Conservation (phyloP, 805 yeast species). For the Yarrowia sp. region DNA sequence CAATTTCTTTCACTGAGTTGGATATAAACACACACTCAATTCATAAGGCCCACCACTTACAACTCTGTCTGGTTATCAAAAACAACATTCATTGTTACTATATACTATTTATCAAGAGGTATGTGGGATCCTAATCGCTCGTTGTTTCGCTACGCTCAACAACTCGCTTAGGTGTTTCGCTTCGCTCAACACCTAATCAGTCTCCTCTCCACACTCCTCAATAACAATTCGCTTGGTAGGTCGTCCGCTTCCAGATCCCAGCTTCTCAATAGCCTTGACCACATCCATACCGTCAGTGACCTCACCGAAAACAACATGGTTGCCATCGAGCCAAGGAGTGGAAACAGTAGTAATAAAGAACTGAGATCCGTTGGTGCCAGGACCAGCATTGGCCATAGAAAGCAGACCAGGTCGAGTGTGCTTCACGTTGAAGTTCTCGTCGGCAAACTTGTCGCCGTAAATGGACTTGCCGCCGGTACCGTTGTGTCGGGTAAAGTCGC, state of each 20-base stretch:
- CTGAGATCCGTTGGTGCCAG: conserved; percentile 97
- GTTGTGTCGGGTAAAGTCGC: conserved; percentile 80
- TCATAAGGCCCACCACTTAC: too few species aligned
- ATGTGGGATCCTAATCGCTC: too few species aligned
- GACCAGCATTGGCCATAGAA: conserved; percentile 98
- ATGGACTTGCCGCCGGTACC: conserved; percentile 92
- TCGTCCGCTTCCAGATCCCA: conserved; percentile 66
- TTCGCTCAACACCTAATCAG: neutral
- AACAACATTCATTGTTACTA: neutral
- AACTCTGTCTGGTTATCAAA: too few species aligned
- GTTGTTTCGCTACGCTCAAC: too few species aligned
- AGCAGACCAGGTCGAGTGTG: conserved; percentile 80
- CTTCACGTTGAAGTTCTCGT: conserved; percentile 69
- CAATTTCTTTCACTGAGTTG: too few species aligned
- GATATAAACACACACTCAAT: too few species aligned
- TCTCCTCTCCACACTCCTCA: conserved; percentile 56
- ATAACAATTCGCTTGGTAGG: conserved; percentile 64
- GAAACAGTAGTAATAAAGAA: conserved; percentile 91
- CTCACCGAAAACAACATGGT: conserved; percentile 95
- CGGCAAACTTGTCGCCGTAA: conserved; percentile 70
- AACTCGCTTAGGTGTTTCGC: too few species aligned
- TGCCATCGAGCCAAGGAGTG: conserved; percentile 87
- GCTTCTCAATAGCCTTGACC: conserved; percentile 79
- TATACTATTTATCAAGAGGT: neutral
- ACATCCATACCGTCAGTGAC: conserved; percentile 80